Conservation (phyloP, 2,329 filamentous ascomycete species). For the Claviceps pazoutovae region DNA sequence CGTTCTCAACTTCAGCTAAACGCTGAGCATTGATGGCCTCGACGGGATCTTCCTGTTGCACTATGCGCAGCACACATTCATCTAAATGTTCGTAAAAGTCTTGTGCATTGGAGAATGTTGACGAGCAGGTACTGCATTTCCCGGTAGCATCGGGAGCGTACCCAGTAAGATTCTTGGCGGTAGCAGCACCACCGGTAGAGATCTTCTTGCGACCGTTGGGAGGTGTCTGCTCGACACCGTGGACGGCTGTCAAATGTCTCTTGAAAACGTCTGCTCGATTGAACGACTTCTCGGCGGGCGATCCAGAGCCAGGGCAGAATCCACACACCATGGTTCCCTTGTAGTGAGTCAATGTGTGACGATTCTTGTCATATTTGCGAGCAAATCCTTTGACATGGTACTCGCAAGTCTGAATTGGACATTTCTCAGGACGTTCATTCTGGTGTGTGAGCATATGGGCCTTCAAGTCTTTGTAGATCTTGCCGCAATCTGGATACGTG, state of each 20-base stretch:
- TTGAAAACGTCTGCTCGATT: slow-evolving; percentile 95
- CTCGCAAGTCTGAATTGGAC: slow-evolving; percentile 81
- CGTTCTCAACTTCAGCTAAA: slow-evolving; percentile 51
- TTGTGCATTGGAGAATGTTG: slow-evolving; percentile 82
- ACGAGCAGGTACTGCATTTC: slow-evolving; percentile 89
- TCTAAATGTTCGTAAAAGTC: slow-evolving; percentile 98
- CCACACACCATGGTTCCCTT: slow-evolving; percentile 96
- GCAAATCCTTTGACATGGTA: slow-evolving; percentile 89
- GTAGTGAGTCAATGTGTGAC: slow-evolving; percentile 88
- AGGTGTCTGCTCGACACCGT: slow-evolving; percentile 83
- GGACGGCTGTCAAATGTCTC: slow-evolving; percentile 77
- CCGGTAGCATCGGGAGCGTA: slow-evolving; percentile 71
- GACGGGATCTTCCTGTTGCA: slow-evolving; percentile 56
- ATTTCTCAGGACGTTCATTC: slow-evolving; percentile 83
- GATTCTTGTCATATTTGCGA: slow-evolving; percentile 91
- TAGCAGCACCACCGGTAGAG: slow-evolving; percentile 23
- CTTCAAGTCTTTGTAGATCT: slow-evolving; percentile 80
- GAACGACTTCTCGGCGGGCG: slow-evolving; percentile 84
- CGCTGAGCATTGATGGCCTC: slow-evolving; percentile 56
- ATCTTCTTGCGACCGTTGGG: slow-evolving; percentile 77
- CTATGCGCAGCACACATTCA: slow-evolving; percentile 57
- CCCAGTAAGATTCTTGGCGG: slow-evolving; percentile 51
- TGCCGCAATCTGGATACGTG: slow-evolving; percentile 71
- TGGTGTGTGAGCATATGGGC: slow-evolving; percentile 93
- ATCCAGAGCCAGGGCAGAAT: slow-evolving; percentile 82